Base-by-base conservation (phyloP, 768 basidiomycete genomes). In the Porpolomopsis calyptriformis region DNA sequence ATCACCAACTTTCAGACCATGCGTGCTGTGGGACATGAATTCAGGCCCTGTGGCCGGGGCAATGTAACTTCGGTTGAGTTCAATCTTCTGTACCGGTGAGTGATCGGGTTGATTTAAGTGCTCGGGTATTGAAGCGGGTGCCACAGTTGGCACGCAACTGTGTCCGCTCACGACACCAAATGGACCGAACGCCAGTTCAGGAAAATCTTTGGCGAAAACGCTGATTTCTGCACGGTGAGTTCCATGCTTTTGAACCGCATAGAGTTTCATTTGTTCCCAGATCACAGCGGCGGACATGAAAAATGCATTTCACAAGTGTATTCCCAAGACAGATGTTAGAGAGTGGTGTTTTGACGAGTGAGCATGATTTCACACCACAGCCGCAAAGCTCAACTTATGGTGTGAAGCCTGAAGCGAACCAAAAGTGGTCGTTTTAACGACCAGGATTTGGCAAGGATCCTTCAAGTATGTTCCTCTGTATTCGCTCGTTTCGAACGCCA, bases 11-110 rank as follows among this genome's bases (percentile, higher is more conserved):
- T 20, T 27, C 48, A 82, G 80, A 48, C 64, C 8, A 72, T 72
- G 49, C 72, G 84, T 38, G 71, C 72, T 22, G 8, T 55, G 0
- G 55, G 67, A 48, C 82, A 85, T 51, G 64, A 65, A 0, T 59
- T 83, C 46, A 63, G 72, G 11, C 74, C 77, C 29, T 72, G 77
- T 8, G 87, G 86, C 29, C 65, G 79, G 57, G 87, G 87, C 41
- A 89, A 89, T 55, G 78, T 76, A 29, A 76, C 78, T 48, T 85
- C 85, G 0, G 57, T 86, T 26, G 87, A 89, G 61, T 88, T 89
- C 67, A 87, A 76, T 52, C 62, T 76, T 2, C 60, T 76, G 18
- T 76, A 76, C 60, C 46, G 73, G 45, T 46, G 25, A 25, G 19
- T 37, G 14, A 2, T 24, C 22, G 1, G 35, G 12, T 26, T 31